A percentile compares a stretch with the other conserved stretches of the same genome.
These are phyloP conservation scores for Microsporum ferrugineum DNA, from an alignment of 2,329 filamentous ascomycete species.

Conservation along the genomic window DNA sequence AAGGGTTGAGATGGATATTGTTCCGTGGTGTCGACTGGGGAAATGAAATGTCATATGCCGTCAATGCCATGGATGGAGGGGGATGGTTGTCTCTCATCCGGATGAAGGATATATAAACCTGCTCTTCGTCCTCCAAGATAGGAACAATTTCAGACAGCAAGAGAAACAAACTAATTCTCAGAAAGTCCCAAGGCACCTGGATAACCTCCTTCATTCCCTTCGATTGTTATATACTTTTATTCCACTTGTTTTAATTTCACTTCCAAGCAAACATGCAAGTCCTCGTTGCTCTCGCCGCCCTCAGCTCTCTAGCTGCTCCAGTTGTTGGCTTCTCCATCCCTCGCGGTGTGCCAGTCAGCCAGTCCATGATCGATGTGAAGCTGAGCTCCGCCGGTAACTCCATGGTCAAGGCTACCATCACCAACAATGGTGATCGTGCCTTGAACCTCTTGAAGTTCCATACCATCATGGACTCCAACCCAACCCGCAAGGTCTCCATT, in stretches of 20 bases:
- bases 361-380: constrained; percentile 4
- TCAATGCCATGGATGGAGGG: background rate
- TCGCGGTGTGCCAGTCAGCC: constrained; percentile 1
- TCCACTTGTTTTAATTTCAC: background rate
- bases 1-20: background rate
- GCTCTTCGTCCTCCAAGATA: background rate
- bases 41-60: background rate
- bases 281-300: background rate
- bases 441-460: constrained; percentile 9
- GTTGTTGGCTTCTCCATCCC: constrained; percentile 4
- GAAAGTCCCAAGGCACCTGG: background rate
- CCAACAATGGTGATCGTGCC: constrained; percentile 7
- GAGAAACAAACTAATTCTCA: background rate
- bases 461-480: constrained; percentile 10
- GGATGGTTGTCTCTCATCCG: background rate
- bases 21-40: background rate
- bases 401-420: constrained; percentile 10
- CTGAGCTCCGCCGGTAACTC: constrained; percentile 11
- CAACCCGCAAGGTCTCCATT: constrained; percentile 9
- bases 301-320: constrained; percentile 6
- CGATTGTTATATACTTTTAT: background rate
- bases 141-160: background rate
- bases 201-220: background rate
- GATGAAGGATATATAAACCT: background rate
- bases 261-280: constrained; percentile 8